A percentile compares a stretch with the other conserved stretches of the same genome.
phyloP scores from a whole-genome alignment of 2,329 filamentous ascomycete genomes.

The Venturia aucupariae region DNA sequence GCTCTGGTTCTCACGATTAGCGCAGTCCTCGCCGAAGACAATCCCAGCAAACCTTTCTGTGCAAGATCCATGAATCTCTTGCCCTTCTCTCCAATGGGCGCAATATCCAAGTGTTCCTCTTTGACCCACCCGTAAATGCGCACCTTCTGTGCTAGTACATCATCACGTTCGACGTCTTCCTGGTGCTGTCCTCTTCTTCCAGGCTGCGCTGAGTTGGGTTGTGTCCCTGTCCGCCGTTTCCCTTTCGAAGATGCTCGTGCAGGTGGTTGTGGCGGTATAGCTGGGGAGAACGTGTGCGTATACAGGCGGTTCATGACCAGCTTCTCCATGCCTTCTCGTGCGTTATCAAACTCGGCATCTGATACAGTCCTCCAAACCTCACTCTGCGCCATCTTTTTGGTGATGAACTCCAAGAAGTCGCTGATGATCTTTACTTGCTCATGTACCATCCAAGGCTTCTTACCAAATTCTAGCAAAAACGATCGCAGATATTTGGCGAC shows the following conservation, averaged over 20 bases:
- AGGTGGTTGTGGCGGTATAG: conserved; percentile 73
- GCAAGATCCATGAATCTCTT: conserved; percentile 80
- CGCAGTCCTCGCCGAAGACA: not conserved
- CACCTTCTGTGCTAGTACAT: conserved; percentile 93
- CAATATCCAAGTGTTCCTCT: conserved; percentile 90
- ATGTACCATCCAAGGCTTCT: conserved; percentile 99
- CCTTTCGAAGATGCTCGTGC: conserved; percentile 53
- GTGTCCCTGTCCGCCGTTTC: conserved; percentile 49
- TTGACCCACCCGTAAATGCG: conserved; percentile 92
- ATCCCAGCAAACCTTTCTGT: conserved; percentile 57
- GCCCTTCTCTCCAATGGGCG: conserved; percentile 73
- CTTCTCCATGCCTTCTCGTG: conserved; percentile 98
- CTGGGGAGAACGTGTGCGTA: conserved; percentile 89
- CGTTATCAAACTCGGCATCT: conserved; percentile 96
- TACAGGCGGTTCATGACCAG: conserved; percentile 98
- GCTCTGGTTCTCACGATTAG: conserved; percentile 45
- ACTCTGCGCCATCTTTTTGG: conserved; percentile 95
- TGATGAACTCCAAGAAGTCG: conserved; percentile 93
- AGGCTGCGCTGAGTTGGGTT: conserved; percentile 48
- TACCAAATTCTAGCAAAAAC: conserved; percentile 88
- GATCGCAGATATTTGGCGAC: conserved; percentile 93
- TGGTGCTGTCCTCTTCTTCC: conserved; percentile 93
- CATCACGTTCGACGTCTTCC: conserved; percentile 93
- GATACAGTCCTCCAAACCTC: conserved; percentile 95
- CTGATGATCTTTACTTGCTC: conserved; percentile 98